phyloP scores from a whole-genome alignment of 2,329 filamentous ascomycete genomes.

The Coniochaeta sp. region DNA sequence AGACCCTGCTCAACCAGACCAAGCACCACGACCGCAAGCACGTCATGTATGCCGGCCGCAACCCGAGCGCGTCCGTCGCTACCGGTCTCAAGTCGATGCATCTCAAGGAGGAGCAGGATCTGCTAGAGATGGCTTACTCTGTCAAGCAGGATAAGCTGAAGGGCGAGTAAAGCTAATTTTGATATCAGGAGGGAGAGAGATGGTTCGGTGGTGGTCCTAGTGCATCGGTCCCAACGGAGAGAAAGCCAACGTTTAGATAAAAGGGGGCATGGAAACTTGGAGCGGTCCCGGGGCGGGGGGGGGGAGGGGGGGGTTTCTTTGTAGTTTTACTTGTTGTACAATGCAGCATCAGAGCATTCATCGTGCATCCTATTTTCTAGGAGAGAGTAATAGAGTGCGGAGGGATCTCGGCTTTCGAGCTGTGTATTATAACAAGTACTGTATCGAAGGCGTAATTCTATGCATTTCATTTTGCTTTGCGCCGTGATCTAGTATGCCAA shows the following conservation, averaged over 20 bases:
- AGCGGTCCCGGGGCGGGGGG: too few relatives aligned
- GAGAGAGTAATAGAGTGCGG: not conserved
- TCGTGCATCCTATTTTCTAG: not conserved
- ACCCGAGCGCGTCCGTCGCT: slow-evolving; percentile 88
- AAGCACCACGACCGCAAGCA: slow-evolving; percentile 89
- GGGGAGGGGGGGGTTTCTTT: not conserved
- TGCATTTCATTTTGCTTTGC: not conserved
- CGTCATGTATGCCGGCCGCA: slow-evolving; percentile 93
- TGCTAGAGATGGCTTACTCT: slow-evolving; percentile 60
- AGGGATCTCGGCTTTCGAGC: not conserved
- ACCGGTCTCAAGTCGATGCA: slow-evolving; percentile 86
- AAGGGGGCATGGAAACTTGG: not conserved
- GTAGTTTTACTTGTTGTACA: slow-evolving; percentile 1
- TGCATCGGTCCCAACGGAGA: not conserved
- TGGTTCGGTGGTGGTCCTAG: not conserved
- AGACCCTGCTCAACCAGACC: slow-evolving; percentile 91
- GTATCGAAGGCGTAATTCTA: not conserved
- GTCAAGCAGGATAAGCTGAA: slow-evolving; percentile 64
- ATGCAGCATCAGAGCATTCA: not conserved
- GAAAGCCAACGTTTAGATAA: not conserved
- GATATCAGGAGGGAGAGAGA: not conserved
- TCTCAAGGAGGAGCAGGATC: slow-evolving; percentile 84
- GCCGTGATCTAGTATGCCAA: not conserved
- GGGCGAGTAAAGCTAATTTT: slow-evolving; percentile 44
- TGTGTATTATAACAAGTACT: not conserved